A percentile compares a stretch with the other conserved stretches of the same genome.
phyloP scores from a whole-genome alignment of 2,329 filamentous ascomycete genomes.

The Fusarium poae region DNA sequence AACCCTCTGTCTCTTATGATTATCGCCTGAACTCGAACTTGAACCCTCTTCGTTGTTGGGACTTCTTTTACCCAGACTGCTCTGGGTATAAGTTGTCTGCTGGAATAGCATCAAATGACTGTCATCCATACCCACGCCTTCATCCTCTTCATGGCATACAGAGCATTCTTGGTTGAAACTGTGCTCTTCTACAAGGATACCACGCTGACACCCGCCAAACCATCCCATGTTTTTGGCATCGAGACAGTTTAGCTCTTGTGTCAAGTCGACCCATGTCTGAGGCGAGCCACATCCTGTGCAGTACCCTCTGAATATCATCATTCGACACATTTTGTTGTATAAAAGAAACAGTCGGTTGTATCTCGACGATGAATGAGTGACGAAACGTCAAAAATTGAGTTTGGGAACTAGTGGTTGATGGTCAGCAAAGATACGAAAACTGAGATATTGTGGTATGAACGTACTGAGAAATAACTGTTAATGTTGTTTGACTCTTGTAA shows the following conservation, averaged over 20 bases:
- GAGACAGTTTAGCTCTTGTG: slow-evolving; percentile 62
- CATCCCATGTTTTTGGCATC: slow-evolving; percentile 63
- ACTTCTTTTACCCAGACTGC: slow-evolving; percentile 38
- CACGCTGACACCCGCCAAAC: slow-evolving; percentile 60
- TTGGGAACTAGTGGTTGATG: not conserved
- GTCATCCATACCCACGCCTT: slow-evolving; percentile 58
- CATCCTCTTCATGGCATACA: slow-evolving; percentile 57
- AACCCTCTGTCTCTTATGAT: slow-evolving; percentile 52
- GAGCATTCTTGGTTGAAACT: slow-evolving; percentile 63
- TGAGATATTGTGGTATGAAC: not conserved
- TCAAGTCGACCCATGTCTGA: slow-evolving; percentile 60
- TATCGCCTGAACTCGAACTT: slow-evolving; percentile 14
- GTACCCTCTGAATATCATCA: slow-evolving; percentile 59
- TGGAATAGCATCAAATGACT: slow-evolving; percentile 31
- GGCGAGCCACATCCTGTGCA: slow-evolving; percentile 59
- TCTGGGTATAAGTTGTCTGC: slow-evolving; percentile 8
- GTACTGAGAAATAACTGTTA: not conserved
- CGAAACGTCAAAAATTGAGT: not conserved
- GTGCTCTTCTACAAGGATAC: slow-evolving; percentile 59
- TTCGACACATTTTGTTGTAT: slow-evolving; percentile 60
- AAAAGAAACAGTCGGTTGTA: slow-evolving; percentile 1
- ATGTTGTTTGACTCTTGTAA: not conserved
- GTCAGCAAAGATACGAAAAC: slow-evolving; percentile 6
- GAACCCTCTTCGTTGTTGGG: slow-evolving; percentile 37
- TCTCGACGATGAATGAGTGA: slow-evolving; percentile 6